phyloP scores from a whole-genome alignment of 805 yeast species.

The Cyberlindnera euphorbiae region DNA sequence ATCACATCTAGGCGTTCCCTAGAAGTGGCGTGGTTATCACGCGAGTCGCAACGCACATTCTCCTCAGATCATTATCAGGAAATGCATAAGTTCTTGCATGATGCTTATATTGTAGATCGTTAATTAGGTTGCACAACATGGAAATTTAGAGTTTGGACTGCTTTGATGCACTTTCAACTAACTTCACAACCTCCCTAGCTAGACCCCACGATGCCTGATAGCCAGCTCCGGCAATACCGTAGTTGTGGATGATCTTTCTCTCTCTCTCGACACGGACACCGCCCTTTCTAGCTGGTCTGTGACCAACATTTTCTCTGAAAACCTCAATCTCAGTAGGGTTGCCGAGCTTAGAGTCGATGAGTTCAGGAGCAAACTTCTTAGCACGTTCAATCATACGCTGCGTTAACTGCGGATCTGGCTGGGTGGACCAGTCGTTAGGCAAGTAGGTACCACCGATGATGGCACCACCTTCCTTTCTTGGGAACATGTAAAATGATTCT shows the following conservation, averaged over 20 bases:
- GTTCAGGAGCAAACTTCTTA: constrained; percentile 25
- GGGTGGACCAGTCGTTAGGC: constrained; percentile 28
- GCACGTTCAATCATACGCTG: constrained; percentile 36
- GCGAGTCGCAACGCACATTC: too few species aligned
- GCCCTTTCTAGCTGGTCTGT: constrained; percentile 60
- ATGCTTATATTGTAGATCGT: too few species aligned
- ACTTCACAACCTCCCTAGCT: constrained; percentile 40
- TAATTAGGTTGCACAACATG: background rate
- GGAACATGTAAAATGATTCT: constrained; percentile 57
- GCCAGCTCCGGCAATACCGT: constrained; percentile 76
- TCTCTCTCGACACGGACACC: constrained; percentile 52
- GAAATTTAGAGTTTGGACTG: constrained; percentile 18
- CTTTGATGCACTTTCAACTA: constrained; percentile 28
- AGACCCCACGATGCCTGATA: constrained; percentile 70
- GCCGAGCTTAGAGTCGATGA: constrained; percentile 23
- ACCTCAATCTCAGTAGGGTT: constrained; percentile 39
- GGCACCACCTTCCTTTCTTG: constrained; percentile 71
- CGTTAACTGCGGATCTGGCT: constrained; percentile 40
- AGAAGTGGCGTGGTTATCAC: too few species aligned
- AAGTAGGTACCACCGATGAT: constrained; percentile 54
- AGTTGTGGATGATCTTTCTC: constrained; percentile 48
- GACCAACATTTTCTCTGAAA: constrained; percentile 52
- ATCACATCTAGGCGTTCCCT: too few species aligned
- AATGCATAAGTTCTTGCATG: too few species aligned
- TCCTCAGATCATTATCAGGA: too few species aligned